Evolutionary conservation across 2,329 filamentous ascomycete species (phyloP).

Genomic region (Claviceps sp.): DNA sequence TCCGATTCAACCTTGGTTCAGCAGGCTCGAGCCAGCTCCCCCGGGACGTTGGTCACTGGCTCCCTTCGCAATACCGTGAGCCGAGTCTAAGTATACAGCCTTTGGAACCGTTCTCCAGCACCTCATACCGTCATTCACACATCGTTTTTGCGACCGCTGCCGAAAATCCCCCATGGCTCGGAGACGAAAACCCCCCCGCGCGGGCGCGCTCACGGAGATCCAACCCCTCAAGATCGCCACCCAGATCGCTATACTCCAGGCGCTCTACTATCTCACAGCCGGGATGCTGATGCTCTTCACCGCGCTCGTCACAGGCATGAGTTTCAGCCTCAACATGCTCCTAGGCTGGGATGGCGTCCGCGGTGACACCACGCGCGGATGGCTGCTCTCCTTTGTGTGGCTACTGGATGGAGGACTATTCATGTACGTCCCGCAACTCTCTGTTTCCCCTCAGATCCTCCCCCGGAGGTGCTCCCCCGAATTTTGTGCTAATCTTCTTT

Average conservation of each 20-base stretch:
- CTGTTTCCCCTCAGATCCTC: background rate
- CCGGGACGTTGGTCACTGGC: too few species aligned
- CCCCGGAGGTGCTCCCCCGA: too few species aligned
- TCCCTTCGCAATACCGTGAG: too few species aligned
- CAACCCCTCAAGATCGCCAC: slow-evolving; percentile 44
- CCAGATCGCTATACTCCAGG: slow-evolving; percentile 45
- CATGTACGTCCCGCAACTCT: slow-evolving; percentile 25
- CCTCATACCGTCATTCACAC: background rate
- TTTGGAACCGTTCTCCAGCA: background rate
- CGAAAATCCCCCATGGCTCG: slow-evolving; percentile 32
- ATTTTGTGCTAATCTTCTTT: background rate
- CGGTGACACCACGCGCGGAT: slow-evolving; percentile 49
- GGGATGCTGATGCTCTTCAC: slow-evolving; percentile 44
- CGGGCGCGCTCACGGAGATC: slow-evolving; percentile 48
- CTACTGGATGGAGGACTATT: slow-evolving; percentile 40
- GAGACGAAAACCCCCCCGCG: slow-evolving; percentile 42
- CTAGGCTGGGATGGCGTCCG: slow-evolving; percentile 46
- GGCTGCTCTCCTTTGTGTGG: slow-evolving; percentile 46
- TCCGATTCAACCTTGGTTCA: too few species aligned
- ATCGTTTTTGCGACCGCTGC: background rate
- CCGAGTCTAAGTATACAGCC: too few species aligned
- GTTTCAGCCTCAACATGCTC: slow-evolving; percentile 39
- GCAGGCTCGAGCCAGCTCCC: too few species aligned
- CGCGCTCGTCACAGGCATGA: slow-evolving; percentile 41
- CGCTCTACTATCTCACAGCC: slow-evolving; percentile 39